These are phyloP conservation scores for Zymoseptoria crescenta DNA, from an alignment of 2,329 filamentous ascomycete species.

Conservation along the genomic window DNA sequence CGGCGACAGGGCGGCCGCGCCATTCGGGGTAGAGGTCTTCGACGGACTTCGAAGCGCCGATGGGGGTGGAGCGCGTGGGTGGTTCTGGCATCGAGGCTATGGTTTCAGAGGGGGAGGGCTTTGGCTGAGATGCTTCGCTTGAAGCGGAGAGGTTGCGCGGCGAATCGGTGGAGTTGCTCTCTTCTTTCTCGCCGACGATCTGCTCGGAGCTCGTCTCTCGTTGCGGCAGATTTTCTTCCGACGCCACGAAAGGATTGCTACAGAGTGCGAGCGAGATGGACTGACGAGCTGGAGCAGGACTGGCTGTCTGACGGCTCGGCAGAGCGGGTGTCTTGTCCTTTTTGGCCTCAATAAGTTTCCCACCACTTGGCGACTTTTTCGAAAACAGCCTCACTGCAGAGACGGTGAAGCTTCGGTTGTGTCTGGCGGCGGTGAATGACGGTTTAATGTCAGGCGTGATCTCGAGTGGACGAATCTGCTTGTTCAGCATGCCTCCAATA, in stretches of 20 bases:
- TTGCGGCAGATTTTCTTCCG: background rate
- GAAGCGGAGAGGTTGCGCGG: background rate
- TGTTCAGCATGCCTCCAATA: slow-evolving; percentile 2
- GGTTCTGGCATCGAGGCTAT: too few relatives aligned
- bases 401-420: background rate
- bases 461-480: background rate
- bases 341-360: background rate
- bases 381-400: background rate
- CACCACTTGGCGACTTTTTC: background rate
- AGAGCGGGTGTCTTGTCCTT: background rate
- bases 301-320: background rate
- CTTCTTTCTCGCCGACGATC: background rate
- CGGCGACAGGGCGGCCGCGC: slow-evolving; percentile 18
- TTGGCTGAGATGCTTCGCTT: background rate
- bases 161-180: background rate
- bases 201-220: background rate
- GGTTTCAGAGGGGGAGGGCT: background rate
- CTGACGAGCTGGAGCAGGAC: background rate
- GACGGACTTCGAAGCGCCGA: slow-evolving; percentile 15
- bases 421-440: background rate
- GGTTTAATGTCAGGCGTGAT: background rate
- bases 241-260: slow-evolving; percentile 4
- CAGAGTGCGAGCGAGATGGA: slow-evolving; percentile 6
- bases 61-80: background rate
- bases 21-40: slow-evolving; percentile 25